Conservation (phyloP, 208 protist genomes). For the Leishmania tarentolae region DNA sequence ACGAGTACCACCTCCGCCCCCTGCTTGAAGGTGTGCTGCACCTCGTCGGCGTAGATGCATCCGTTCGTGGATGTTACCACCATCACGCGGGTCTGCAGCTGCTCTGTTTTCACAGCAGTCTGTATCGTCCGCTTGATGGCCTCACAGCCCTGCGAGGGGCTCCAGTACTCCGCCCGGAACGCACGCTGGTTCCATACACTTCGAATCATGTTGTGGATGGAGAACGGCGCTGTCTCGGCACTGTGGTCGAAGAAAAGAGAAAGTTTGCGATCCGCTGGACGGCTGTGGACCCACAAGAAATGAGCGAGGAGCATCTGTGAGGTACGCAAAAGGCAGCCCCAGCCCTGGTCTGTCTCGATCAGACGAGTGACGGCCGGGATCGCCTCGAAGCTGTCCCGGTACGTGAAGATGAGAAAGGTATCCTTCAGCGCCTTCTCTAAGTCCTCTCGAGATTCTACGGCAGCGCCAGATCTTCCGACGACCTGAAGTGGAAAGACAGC, state of each 20-base stretch:
- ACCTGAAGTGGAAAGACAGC: constrained; percentile 39
- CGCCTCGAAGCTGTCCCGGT: constrained; percentile 63
- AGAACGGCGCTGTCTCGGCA: constrained; percentile 50
- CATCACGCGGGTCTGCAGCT: constrained; percentile 41
- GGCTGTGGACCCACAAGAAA: constrained; percentile 45
- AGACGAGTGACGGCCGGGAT: constrained; percentile 33
- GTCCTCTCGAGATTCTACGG: constrained; percentile 39
- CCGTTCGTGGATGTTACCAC: constrained; percentile 54
- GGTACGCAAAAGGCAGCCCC: constrained; percentile 80
- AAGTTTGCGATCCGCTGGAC: constrained; percentile 36
- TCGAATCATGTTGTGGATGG: constrained; percentile 68
- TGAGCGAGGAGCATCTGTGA: constrained; percentile 88
- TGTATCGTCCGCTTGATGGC: constrained; percentile 57
- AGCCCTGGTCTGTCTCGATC: constrained; percentile 67
- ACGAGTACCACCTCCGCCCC: constrained; percentile 57
- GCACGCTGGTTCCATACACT: constrained; percentile 30
- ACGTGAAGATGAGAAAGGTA: constrained; percentile 71
- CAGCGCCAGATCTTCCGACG: constrained; percentile 26
- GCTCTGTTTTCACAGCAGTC: constrained; percentile 30
- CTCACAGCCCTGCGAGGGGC: constrained; percentile 73
- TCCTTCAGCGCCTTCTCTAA: constrained; percentile 39
- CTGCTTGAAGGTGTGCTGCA: constrained; percentile 34
- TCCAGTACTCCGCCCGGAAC: constrained; percentile 76
- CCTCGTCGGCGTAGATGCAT: constrained; percentile 48
- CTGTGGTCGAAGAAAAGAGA: constrained; percentile 55